A percentile compares a stretch with the other conserved stretches of the same genome.
Conservation (phyloP, 306 rosid species). For the Styphnolobium japonicum region DNA sequence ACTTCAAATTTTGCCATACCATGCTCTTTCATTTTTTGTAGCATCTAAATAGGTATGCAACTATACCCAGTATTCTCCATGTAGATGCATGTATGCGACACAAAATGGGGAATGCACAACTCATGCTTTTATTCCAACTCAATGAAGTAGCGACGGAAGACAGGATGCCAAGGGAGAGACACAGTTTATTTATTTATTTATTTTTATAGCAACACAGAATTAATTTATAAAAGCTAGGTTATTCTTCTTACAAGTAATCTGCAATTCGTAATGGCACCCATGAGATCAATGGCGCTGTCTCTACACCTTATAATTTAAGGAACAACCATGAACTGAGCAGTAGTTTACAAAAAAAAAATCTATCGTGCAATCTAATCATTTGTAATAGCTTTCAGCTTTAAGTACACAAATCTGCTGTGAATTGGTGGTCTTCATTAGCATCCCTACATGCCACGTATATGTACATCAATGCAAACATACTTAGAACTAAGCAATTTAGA, state of each 20-base stretch:
- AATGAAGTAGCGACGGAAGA: neutral
- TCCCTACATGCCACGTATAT: neutral
- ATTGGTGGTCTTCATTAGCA: neutral
- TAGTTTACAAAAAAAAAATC: neutral
- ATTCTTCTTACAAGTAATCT: neutral
- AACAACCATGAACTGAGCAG: neutral
- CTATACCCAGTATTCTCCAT: neutral
- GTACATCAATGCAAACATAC: neutral
- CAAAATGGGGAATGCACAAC: neutral
- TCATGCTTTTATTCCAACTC: neutral
- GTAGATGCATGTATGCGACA: neutral
- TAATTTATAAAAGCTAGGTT: neutral
- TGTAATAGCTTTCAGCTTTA: neutral
- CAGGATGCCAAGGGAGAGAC: neutral
- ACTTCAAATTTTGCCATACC: neutral
- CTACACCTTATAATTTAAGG: neutral
- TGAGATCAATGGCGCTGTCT: neutral
- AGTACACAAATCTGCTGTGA: neutral
- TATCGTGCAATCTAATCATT: neutral
- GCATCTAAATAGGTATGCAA: neutral
- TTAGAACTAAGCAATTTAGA: slow-evolving; percentile 1
- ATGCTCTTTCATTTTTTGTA: neutral
- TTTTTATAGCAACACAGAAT: neutral
- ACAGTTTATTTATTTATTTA: neutral
- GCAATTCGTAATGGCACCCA: neutral